Evolutionary conservation across 345 rosid genomes (phyloP), one percentile per base, ranked within the genome.

Genomic region (Psidium friedrichsthalianum): DNA sequence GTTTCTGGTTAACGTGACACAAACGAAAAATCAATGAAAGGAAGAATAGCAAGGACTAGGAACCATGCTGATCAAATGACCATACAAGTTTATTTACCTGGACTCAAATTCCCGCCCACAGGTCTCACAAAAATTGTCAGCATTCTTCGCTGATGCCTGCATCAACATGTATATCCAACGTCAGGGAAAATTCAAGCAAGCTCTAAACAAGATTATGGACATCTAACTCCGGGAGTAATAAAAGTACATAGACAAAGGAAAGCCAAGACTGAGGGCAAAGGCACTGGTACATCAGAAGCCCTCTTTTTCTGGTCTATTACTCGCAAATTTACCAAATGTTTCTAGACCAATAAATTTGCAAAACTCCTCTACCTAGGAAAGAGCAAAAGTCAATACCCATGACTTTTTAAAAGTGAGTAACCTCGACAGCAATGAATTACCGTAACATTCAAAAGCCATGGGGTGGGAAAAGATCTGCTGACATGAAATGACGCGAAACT

Each of bases 51-150:
- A 69, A 83, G 78, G 74, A 57, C 18, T 56, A 53, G 14, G 59
- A 82, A 83, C 27, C 25, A 24, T 22, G 44, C 47, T 32, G 47
- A 69, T 18, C 80, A 36, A 69, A 32, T 36, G 80, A 69, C 47
- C 25, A 36, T 8, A 36, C 21, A 20, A 55, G 47, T 8, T 11
- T 80, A 90, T 25, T 83, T 83, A 97, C 99, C 97, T 94, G 51
- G 99, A 93, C 64, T 92, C 98, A 69, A 95, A 97, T 86, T 95
- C 98, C 87, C 93, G 95, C 56, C 94, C 98, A 54, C 99, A 97
- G 82, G 89, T 91, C 81, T 95, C 97, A 18, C 99, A 97, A 25
- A 86, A 47, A 89, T 93, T 92, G 87, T 91, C 88, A 78, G 90
- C 83, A 88, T 91, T 89, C 90, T 94, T 97, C 0, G 89, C 7